phyloP scores from a whole-genome alignment of 2,329 filamentous ascomycete genomes.

The Graphiopsis chlorocephala region DNA sequence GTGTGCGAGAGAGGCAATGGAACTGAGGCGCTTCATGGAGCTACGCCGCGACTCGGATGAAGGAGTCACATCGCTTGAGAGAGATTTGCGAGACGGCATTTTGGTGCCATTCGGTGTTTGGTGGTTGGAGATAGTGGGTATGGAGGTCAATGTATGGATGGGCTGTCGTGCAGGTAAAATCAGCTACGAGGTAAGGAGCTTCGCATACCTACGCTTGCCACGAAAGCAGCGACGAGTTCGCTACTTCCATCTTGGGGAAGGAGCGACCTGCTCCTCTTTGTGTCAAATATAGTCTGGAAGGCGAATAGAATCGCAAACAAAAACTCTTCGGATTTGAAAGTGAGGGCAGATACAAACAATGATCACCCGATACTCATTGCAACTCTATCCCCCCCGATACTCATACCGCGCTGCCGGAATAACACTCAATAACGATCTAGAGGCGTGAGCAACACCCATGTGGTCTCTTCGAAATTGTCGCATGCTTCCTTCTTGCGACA shows the following conservation, averaged over 20 bases:
- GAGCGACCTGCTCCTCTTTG: neutral
- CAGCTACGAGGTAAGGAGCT: neutral
- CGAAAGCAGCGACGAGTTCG: neutral
- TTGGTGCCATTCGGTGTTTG: neutral
- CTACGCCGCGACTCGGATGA: slow-evolving; percentile 8
- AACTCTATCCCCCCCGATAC: neutral
- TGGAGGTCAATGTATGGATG: neutral
- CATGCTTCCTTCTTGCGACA: neutral
- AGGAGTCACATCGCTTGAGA: slow-evolving; percentile 20
- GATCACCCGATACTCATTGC: neutral
- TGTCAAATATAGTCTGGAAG: neutral
- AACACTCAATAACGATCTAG: neutral
- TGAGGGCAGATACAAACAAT: neutral
- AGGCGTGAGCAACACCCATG: neutral
- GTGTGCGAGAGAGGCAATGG: slow-evolving; percentile 33
- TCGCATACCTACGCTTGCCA: neutral
- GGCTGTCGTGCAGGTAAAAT: neutral
- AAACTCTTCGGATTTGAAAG: neutral
- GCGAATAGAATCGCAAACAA: neutral
- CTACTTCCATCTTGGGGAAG: neutral
- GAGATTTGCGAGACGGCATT: slow-evolving; percentile 28
- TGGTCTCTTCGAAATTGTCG: neutral
- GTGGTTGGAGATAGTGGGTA: neutral
- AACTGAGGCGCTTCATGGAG: slow-evolving; percentile 29
- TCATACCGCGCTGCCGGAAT: neutral